Evolutionary conservation across 495 filamentous ascomycete species (phyloP).

Genomic region (Xylaria cubensis): DNA sequence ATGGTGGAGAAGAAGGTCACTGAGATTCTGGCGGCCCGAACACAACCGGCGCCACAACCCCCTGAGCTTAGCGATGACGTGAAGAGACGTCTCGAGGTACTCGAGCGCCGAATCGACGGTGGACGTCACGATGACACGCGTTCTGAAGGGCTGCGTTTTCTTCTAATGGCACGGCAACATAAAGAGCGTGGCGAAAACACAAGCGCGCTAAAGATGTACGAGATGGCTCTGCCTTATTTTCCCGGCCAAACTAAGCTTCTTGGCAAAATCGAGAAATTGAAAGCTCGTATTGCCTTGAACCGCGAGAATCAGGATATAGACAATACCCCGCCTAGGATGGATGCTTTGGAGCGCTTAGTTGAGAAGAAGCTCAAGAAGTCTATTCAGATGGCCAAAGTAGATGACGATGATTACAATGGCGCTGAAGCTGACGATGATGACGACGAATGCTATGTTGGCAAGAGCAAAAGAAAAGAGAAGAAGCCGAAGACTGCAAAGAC

Average conservation of each 20-base stretch:
- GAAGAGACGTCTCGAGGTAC: constrained; percentile 77
- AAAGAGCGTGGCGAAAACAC: constrained; percentile 79
- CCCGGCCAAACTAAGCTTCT: constrained; percentile 83
- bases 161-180: constrained; percentile 92
- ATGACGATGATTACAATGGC: constrained; percentile 44
- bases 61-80: constrained; percentile 75
- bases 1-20: constrained; percentile 90
- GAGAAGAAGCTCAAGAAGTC: constrained; percentile 34
- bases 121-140: constrained; percentile 70
- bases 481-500: constrained; percentile 40
- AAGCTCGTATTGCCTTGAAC: constrained; percentile 62
- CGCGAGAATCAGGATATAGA: constrained; percentile 36
- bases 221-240: constrained; percentile 83
- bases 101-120: constrained; percentile 83
- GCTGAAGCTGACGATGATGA: constrained; percentile 59
- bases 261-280: constrained; percentile 75
- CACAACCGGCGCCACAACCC: constrained; percentile 51
- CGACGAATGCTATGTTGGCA: constrained; percentile 50
- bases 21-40: constrained; percentile 80
- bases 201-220: constrained; percentile 84
- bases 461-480: constrained; percentile 43
- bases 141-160: constrained; percentile 79
- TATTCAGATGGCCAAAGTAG: constrained; percentile 11
- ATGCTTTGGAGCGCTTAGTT: background rate
- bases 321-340: constrained; percentile 10